A percentile compares a stretch with the other conserved stretches of the same genome.
Conservation (phyloP, 225 moss, liverwort and hornwort species). For the Pleurozium schreberi region DNA sequence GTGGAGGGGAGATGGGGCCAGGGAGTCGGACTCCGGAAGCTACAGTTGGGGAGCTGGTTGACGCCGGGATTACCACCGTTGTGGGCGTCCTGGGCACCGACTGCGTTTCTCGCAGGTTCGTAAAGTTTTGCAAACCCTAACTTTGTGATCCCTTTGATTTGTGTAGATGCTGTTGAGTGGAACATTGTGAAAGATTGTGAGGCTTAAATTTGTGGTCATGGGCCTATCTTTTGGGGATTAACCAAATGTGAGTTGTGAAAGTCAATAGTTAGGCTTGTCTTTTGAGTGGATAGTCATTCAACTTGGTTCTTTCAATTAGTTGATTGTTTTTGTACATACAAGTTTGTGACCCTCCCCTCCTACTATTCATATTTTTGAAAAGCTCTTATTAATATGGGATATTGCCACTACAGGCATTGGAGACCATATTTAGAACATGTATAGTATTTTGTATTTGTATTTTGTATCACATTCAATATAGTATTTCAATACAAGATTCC, state of each 20-base stretch:
- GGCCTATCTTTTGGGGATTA: rapidly evolving
- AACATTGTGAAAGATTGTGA: not conserved
- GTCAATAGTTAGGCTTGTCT: too few species aligned
- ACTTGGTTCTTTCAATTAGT: too few species aligned
- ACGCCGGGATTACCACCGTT: slow-evolving; percentile 75
- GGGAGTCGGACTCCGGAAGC: slow-evolving; percentile 79
- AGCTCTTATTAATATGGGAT: too few species aligned
- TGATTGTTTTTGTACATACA: too few species aligned
- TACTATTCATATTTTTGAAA: too few species aligned
- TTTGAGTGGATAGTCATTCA: too few species aligned
- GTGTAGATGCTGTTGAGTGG: not conserved
- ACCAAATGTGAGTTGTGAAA: not conserved
- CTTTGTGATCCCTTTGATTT: not conserved
- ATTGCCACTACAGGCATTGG: too few species aligned
- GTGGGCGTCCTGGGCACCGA: slow-evolving; percentile 79
- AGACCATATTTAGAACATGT: too few species aligned
- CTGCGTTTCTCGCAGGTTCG: slow-evolving; percentile 74
- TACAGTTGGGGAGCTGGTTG: slow-evolving; percentile 44
- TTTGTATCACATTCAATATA: too few species aligned
- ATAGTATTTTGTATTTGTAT: too few species aligned
- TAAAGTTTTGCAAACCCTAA: not conserved
- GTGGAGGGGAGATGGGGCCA: slow-evolving; percentile 85
- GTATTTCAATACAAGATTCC: too few species aligned
- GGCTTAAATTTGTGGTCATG: not conserved
- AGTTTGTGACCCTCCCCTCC: too few species aligned